Base-by-base conservation (phyloP, 2,329 filamentous ascomycete species). In the Purpureocillium lavendulum region DNA sequence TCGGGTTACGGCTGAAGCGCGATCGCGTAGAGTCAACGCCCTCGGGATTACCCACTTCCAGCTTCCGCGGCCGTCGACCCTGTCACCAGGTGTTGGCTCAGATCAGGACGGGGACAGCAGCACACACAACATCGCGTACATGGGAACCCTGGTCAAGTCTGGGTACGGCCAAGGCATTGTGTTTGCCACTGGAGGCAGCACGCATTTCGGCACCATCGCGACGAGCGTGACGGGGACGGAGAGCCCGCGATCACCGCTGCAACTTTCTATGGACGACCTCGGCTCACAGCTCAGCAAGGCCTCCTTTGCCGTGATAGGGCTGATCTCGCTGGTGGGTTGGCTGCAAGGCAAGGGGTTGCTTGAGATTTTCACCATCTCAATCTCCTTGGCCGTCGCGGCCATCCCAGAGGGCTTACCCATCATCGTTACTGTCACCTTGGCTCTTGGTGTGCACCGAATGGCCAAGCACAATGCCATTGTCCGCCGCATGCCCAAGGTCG, bases 371-470 rank as follows among this genome's bases (percentile, higher is more conserved):
- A 94, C 92, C 24, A 96, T 97, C 50, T 94, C 89, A 13, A 92
- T 98, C 33, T 97, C 92, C 9, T 75, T 98, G 30, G 92, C 92
- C 18, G 92, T 98, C 9, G 92, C 92, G 32, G 90, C 90, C 13
- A 97, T 97, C 51, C 90, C 90, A 0, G 90, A 97, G 67, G 92
- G 92, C 15, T 71, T 98, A 6, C 92, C 92, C 0, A 98, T 98
- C 55, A 98, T 98, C 52, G 94, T 98, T 24, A 98, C 92, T 0
- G 92, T 98, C 28, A 98, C 92, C 0, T 71, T 98, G 40, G 92
- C 92, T 30, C 73, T 98, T 12, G 94, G 92, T 12, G 94, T 98
- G 8, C 78, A 98, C 54, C 82, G 92, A 42, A 98, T 98, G 92
- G 94, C 92, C 44, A 87, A 82, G 55, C 80, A 90, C 52, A 87